phyloP scores from a whole-genome alignment of 2,329 filamentous ascomycete genomes.

The Diaporthe helianthi region DNA sequence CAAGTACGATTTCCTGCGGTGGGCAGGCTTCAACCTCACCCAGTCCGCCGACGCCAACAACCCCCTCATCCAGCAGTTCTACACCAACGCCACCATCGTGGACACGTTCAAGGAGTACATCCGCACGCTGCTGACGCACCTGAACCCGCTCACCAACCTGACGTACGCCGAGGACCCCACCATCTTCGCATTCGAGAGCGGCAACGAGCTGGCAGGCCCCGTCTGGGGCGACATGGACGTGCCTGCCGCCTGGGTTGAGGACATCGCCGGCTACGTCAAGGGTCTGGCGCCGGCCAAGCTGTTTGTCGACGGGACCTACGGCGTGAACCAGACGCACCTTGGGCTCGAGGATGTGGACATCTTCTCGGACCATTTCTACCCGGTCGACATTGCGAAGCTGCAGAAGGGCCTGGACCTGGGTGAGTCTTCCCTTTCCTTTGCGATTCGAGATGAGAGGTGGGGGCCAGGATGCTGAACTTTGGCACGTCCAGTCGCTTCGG shows the following conservation, averaged over 20 bases:
- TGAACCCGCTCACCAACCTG: constrained; percentile 53
- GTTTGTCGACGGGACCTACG: constrained; percentile 55
- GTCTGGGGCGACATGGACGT: constrained; percentile 53
- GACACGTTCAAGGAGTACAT: constrained; percentile 55
- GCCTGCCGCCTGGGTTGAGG: constrained; percentile 50
- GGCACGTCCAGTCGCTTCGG: constrained; percentile 42
- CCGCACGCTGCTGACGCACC: constrained; percentile 51
- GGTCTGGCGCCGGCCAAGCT: constrained; percentile 52
- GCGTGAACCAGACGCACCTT: constrained; percentile 54
- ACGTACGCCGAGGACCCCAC: constrained; percentile 57
- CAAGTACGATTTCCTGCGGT: constrained; percentile 56
- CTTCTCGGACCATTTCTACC: constrained; percentile 57
- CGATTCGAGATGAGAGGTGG: background rate
- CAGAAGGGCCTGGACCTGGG: constrained; percentile 42
- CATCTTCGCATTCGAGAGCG: constrained; percentile 57
- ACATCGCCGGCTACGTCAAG: constrained; percentile 53
- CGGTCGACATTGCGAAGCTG: constrained; percentile 49
- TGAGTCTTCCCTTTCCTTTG: constrained; percentile 21
- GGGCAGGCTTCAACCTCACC: constrained; percentile 52
- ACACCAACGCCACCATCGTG: constrained; percentile 52
- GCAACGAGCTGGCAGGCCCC: constrained; percentile 55
- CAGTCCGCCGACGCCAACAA: constrained; percentile 45
- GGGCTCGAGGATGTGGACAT: constrained; percentile 52
- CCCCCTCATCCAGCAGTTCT: constrained; percentile 53
- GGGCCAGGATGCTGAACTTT: background rate